Evolutionary conservation across 176 grass and related monocot genomes (phyloP), one percentile per base, ranked within the genome.

Genomic region (Oryza longistaminata): DNA sequence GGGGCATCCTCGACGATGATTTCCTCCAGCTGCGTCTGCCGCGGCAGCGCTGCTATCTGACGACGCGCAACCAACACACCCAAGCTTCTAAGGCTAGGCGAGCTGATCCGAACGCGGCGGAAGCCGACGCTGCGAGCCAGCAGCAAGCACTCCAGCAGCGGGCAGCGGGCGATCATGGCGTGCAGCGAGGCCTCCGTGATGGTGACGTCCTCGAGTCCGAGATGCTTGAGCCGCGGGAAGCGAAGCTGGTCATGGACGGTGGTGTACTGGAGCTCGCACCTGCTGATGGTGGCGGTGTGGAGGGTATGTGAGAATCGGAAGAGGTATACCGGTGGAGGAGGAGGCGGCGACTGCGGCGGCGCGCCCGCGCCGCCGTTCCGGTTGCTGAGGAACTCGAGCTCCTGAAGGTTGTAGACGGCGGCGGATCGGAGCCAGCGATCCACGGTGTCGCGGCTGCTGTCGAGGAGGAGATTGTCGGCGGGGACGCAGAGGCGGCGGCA

Each of bases 281-380:
- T 0, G 10, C 64, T n/a, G 45, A 85, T 5, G 1, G 46, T 69
- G 15, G 33, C 73, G 0, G 44, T 72, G 0, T 44, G 33, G 5
- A 85, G 64, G 16, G n/a, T 42, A 9, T 12, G 7, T 1, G 82
- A 53, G 73, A 68, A 84, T 13, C 74, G 82, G 62, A 90, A 88
- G 85, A 82, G 17, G 11, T 76, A 73, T 11, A 74, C 70, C 9
- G 73, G 73, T 0, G 71, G 93, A 40, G 86, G 29, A 11, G 34
- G 34, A 3, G 34, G 93, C 48, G 86, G 29, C 17, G 33, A 2
- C 31, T 1, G 33, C 33, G 33, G 33, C 33, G 33, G 33, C 33
- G 33, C 3, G 3, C 26, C 26, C n/a, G 31, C 31, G 33, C 3
- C 3, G 26, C 26, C n/a, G n/a, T n/a, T n/a, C n/a, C n/a, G 33